Base-by-base conservation (phyloP, 2,329 filamentous ascomycete genomes). In the Ophiostoma montium region DNA sequence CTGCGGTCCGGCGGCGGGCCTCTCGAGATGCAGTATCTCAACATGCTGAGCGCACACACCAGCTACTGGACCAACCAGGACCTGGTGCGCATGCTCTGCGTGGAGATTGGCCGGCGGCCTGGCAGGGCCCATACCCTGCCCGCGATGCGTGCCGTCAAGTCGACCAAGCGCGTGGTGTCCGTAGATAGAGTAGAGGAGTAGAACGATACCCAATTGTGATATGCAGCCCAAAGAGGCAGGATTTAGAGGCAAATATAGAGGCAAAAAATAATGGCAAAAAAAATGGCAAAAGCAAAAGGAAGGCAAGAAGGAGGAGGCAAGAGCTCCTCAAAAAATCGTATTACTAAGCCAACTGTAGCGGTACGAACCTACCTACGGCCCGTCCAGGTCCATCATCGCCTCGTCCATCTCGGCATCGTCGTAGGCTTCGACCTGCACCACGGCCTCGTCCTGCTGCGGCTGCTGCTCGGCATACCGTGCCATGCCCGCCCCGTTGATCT, bases 31-130 rank as follows among this genome's bases (percentile, higher is more conserved):
- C 89, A 96, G 65, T 98, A 98, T 62, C 66, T 96, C 33, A 95
- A 94, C 57, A 98, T 98, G 92, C 68, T 98, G 49, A 86, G 87
- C 50, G 92, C 92, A 9, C 92, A 98, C 64, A 88, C 86, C 50
- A 90, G 85, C 61, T 98, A 98, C 64, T 98, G 92, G 92, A 75
- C 79, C 2, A 80, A 84, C 58, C 76, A 71, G 27, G 92, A 96
- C 61, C 89, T 98, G 62, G 81, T 94, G n/a, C 71, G 89, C 41
- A 82, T 96, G 70, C 66, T 96, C 46, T 94, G 94, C 39, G 71
- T 90, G 31, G 92, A 98, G 65, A 80, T 94, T 57, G 89, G 89
- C 3, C 71, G 90, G 54, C 72, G 72, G 56, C 75, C 78, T 5
- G 89, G 90, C 0, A 79, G 75, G 56, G 70, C 74, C 3, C 64